Evolutionary conservation across 257 asterid species (phyloP).

Genomic region (Solanum arcanum): DNA sequence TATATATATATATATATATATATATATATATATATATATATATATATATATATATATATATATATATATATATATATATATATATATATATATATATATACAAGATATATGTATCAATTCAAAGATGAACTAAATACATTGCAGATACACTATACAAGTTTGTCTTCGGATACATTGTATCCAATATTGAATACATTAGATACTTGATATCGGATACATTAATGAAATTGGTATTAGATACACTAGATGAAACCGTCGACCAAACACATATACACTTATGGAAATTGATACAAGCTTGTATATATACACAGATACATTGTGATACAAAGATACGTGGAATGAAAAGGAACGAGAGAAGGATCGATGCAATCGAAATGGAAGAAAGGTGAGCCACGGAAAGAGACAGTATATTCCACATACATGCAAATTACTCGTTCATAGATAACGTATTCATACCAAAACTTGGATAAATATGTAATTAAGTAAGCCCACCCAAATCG

Average conservation of each 20-base stretch:
- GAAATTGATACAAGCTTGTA: background rate
- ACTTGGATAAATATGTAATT: background rate
- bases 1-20: no score
- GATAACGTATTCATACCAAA: background rate
- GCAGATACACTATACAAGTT: no score
- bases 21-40: no score
- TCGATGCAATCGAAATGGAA: background rate
- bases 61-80: no score
- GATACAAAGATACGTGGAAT: background rate
- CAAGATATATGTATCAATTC: no score
- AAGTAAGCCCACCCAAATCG: background rate
- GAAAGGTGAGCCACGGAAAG: background rate
- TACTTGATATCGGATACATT: no score
- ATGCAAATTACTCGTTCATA: background rate
- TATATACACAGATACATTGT: background rate
- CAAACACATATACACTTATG: background rate
- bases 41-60: no score
- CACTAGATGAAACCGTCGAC: background rate
- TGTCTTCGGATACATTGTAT: background rate
- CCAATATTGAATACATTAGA: background rate
- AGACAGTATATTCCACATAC: no score
- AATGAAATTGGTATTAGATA: no score
- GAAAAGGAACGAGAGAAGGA: background rate
- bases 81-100: no score
- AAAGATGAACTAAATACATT: background rate